Percentiles rank a stretch among this genome's conserved stretches.
phyloP scores from a whole-genome alignment of 2,329 filamentous ascomycete genomes.

The Lomentospora prolificans region DNA sequence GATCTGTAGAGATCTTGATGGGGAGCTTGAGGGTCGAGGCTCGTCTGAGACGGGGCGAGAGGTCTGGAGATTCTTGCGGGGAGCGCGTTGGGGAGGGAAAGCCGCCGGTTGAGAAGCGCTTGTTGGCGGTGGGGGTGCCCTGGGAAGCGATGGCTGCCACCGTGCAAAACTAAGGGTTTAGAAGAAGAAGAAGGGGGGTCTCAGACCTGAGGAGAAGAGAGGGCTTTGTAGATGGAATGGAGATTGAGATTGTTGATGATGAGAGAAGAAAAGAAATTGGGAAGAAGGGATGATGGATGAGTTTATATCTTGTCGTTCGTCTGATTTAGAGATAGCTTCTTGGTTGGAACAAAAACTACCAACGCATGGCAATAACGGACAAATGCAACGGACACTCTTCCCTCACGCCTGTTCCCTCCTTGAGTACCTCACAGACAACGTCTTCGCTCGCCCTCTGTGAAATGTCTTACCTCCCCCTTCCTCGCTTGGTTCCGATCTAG shows the following conservation, averaged over 20 bases:
- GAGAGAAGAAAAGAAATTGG: background rate
- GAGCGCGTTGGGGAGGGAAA: slow-evolving; percentile 4
- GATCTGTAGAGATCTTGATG: slow-evolving; percentile 11
- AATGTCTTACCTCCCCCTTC: too few species aligned
- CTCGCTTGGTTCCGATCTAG: background rate
- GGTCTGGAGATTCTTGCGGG: background rate
- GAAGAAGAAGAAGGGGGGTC: background rate
- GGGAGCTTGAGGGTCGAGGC: slow-evolving; percentile 13
- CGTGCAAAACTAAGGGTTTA: background rate
- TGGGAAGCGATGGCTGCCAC: slow-evolving; percentile 8
- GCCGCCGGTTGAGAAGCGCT: slow-evolving; percentile 9
- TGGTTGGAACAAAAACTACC: too few species aligned
- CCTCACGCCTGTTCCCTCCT: background rate
- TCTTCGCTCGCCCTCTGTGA: too few species aligned
- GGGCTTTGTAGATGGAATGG: background rate
- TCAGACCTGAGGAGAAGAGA: background rate
- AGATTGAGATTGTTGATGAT: background rate
- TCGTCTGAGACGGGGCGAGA: slow-evolving; percentile 10
- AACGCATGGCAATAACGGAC: too few species aligned
- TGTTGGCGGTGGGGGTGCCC: slow-evolving; percentile 5
- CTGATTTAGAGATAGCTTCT: background rate
- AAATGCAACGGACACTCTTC: too few species aligned
- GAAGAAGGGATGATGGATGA: background rate
- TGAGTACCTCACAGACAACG: too few species aligned
- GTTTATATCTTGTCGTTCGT: slow-evolving; percentile 6